Base-by-base conservation (phyloP, 1,284 basidiomycete species). In the Ceratobasidium sp. region DNA sequence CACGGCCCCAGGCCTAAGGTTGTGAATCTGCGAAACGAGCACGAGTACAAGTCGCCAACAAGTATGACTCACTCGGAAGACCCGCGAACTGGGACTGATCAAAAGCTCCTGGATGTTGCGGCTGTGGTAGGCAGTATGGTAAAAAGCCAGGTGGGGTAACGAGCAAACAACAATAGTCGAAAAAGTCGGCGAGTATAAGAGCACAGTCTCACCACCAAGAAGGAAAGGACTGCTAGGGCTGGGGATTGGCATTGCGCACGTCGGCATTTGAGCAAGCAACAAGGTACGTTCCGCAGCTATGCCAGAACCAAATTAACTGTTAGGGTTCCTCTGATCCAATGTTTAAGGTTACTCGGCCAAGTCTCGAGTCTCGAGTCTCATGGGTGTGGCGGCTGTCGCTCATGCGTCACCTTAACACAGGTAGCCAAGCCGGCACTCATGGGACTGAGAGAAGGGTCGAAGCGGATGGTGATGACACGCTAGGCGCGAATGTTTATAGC, bases 21-120 rank as follows among this genome's bases (percentile, higher is more conserved):
- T 86, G 80, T 82, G 85, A 20, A 83, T 78, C 82, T 81, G 73
- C 75, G 48, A 38, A 48, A 69, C 76, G n/a, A 57, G 42, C 68
- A 70, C 17, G 17, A 56, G 66, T 56, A 52, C 64, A 67, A 74
- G 74, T 44, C 77, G 80, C 40, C 38, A 68, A 62, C 59, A 65
- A 62, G 69, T 50, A 40, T 75, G 77, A 77, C 77, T 80, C 80
- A 89, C 90, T 68, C 85, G 86, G 42, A 90, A 85, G 38, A 87
- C 88, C 76, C 90, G 86, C 74, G 89, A 90, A 42, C 86, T 86
- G 54, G 88, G 87, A 33, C 84, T 81, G 28, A 88, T 81, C 79
- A 91, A 91, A 13, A 86, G 83, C 26, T 87, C 84, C 52, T 87
- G 84, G 26, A 84, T 82, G 65, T 82, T 80, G 33, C 82, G 79